Percentiles rank a stretch among this genome's conserved stretches.
Conservation (phyloP, 305 asterid genomes). For the Fraxinus floribunda region DNA sequence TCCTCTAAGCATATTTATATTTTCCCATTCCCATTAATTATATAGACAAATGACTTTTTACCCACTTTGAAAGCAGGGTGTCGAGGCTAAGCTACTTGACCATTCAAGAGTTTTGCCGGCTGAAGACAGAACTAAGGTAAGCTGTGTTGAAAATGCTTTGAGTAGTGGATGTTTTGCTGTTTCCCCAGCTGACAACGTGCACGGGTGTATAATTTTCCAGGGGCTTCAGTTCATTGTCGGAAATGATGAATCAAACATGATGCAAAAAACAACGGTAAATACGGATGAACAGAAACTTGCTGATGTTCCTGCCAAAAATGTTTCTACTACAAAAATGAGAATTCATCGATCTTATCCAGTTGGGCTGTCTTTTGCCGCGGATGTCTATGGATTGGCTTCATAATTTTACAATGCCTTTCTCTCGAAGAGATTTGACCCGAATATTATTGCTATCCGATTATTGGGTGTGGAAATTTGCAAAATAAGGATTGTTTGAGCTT, state of each 20-base stretch:
- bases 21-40: background rate
- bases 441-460: background rate
- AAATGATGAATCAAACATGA: slow-evolving; percentile 39
- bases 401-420: slow-evolving; percentile 13
- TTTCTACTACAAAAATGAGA: slow-evolving; percentile 48
- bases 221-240: slow-evolving; percentile 70
- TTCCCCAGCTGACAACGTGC: slow-evolving; percentile 24
- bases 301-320: slow-evolving; percentile 29
- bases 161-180: background rate
- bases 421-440: background rate
- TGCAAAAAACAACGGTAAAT: slow-evolving; percentile 25
- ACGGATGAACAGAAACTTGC: slow-evolving; percentile 29
- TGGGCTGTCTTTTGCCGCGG: slow-evolving; percentile 56
- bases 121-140: slow-evolving; percentile 40
- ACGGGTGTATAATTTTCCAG: slow-evolving; percentile 29
- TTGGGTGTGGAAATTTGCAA: background rate
- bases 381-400: slow-evolving; percentile 31
- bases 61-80: slow-evolving; percentile 34
- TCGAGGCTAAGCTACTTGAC: slow-evolving; percentile 47
- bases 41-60: background rate
- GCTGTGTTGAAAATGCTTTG: slow-evolving; percentile 13
- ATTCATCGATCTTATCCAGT: slow-evolving; percentile 64
- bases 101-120: slow-evolving; percentile 37
- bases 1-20: background rate
- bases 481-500: background rate